A percentile compares a stretch with the other conserved stretches of the same genome.
These are phyloP conservation scores for Polygonum aviculare DNA, from an alignment of 148 eudicot species.

Conservation along the genomic window DNA sequence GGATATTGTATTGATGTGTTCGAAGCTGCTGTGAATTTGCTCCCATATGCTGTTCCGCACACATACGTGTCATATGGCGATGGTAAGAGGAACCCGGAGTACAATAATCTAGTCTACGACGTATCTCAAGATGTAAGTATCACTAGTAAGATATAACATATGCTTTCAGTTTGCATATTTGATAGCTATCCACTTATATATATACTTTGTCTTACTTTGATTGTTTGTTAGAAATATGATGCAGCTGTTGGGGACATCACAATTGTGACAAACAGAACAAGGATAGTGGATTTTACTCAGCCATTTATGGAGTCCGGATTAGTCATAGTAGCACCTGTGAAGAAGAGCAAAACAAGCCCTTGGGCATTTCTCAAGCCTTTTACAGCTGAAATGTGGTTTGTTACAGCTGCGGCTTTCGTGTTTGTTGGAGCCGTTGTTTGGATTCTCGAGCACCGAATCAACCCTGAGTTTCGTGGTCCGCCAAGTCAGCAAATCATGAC, in stretches of 20 bases:
- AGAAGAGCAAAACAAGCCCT: slow-evolving; percentile 15
- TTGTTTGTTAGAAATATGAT: slow-evolving; percentile 19
- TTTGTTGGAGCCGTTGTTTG: slow-evolving; percentile 35
- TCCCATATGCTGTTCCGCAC: slow-evolving; percentile 29
- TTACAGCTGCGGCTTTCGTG: slow-evolving; percentile 25
- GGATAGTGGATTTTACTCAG: slow-evolving; percentile 42
- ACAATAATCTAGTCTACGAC: slow-evolving; percentile 19
- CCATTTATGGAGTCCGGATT: slow-evolving; percentile 33
- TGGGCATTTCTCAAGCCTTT: slow-evolving; percentile 43
- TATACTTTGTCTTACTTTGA: background rate
- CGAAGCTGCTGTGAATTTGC: slow-evolving; percentile 22
- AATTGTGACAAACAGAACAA: slow-evolving; percentile 32
- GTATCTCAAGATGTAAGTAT: slow-evolving; percentile 29
- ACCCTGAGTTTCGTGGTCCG: slow-evolving; percentile 41
- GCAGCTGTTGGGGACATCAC: slow-evolving; percentile 48
- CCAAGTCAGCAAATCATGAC: slow-evolving; percentile 32
- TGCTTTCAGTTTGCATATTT: background rate
- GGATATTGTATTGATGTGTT: slow-evolving; percentile 40
- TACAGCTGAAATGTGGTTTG: slow-evolving; percentile 37
- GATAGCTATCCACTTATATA: background rate
- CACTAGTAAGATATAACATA: background rate
- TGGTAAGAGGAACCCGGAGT: slow-evolving; percentile 25
- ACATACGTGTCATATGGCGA: slow-evolving; percentile 22
- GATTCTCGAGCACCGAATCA: slow-evolving; percentile 45
- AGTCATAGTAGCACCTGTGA: slow-evolving; percentile 31